Percentiles rank a stretch among this genome's conserved stretches.
Evolutionary conservation across 768 basidiomycete species (phyloP).

Genomic region (Mycena filopes): DNA sequence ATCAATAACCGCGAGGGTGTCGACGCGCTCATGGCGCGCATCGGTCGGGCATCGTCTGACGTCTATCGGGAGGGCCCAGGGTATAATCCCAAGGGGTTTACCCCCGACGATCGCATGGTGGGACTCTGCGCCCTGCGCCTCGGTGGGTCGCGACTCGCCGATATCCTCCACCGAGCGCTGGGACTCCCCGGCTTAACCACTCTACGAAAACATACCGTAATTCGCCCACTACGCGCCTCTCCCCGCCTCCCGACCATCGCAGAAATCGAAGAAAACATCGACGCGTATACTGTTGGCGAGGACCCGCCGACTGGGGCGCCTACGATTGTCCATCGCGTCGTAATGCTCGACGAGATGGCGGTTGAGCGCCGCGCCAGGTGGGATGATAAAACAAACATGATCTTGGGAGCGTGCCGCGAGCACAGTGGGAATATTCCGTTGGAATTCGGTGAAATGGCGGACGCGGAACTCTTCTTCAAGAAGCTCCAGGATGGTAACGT

Average conservation of each 20-base stretch:
- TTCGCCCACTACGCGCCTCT: slow-evolving; percentile 11
- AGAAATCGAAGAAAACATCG: slow-evolving; percentile 8
- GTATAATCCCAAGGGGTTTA: slow-evolving; percentile 32
- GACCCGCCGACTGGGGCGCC: slow-evolving; percentile 2
- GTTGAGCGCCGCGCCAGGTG: slow-evolving; percentile 27
- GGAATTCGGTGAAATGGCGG: not conserved
- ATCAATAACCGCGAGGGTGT: slow-evolving; percentile 9
- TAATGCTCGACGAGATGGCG: slow-evolving; percentile 35
- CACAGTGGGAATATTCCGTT: slow-evolving; percentile 2
- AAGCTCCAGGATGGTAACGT: not conserved
- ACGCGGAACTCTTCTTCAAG: not conserved
- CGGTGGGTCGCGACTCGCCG: not conserved
- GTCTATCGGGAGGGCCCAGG: not conserved
- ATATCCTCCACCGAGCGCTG: slow-evolving; percentile 11
- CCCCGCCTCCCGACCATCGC: not conserved
- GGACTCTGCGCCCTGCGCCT: slow-evolving; percentile 24
- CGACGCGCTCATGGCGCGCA: slow-evolving; percentile 5
- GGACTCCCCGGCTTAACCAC: slow-evolving; percentile 31
- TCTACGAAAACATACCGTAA: slow-evolving; percentile 14
- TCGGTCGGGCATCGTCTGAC: slow-evolving; percentile 13
- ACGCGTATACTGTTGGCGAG: slow-evolving; percentile 13
- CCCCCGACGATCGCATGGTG: slow-evolving; percentile 30
- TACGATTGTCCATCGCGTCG: slow-evolving; percentile 15
- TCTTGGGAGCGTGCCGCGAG: slow-evolving; percentile 30
- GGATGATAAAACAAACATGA: slow-evolving; percentile 29